A percentile compares a stretch with the other conserved stretches of the same genome.
phyloP scores from a whole-genome alignment of 768 basidiomycete species.

The Podaxis sp. region DNA sequence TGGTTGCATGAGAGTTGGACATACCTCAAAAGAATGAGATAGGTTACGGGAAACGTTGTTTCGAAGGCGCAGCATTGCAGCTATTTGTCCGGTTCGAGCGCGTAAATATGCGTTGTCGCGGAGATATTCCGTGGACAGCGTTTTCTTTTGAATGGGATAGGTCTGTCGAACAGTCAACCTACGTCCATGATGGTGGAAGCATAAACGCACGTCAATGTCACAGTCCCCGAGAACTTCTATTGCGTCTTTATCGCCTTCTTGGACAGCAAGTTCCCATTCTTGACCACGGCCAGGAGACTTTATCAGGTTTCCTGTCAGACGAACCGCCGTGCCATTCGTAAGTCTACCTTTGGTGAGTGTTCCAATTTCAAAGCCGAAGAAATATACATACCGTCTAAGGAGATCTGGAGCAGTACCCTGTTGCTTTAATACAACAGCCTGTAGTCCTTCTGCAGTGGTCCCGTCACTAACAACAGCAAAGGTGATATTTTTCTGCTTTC shows the following conservation, averaged over 20 bases:
- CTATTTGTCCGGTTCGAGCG: constrained; percentile 68
- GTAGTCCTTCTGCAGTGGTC: constrained; percentile 65
- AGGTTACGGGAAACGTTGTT: constrained; percentile 56
- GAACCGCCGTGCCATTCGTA: constrained; percentile 42
- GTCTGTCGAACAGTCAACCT: constrained; percentile 38
- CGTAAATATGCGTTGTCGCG: constrained; percentile 89
- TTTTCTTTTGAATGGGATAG: constrained; percentile 93
- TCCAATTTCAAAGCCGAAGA: constrained; percentile 18
- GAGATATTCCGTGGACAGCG: constrained; percentile 74
- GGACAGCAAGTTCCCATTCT: constrained; percentile 47
- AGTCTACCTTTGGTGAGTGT: constrained; percentile 32
- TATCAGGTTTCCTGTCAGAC: constrained; percentile 43
- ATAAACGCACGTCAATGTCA: constrained; percentile 40
- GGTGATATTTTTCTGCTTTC: constrained; percentile 85
- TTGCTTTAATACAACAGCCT: constrained; percentile 68
- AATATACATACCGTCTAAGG: constrained; percentile 27
- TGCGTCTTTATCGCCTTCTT: constrained; percentile 28
- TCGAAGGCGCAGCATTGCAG: constrained; percentile 76
- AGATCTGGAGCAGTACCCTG: constrained; percentile 27
- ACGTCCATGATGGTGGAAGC: background rate
- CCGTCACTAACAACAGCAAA: constrained; percentile 87
- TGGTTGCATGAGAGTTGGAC: constrained; percentile 19
- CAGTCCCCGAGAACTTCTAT: constrained; percentile 46
- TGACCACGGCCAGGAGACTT: constrained; percentile 46
- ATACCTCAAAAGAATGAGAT: constrained; percentile 71